Base-by-base conservation (phyloP, 768 basidiomycete species). In the Clitopilus passeckerianus region DNA sequence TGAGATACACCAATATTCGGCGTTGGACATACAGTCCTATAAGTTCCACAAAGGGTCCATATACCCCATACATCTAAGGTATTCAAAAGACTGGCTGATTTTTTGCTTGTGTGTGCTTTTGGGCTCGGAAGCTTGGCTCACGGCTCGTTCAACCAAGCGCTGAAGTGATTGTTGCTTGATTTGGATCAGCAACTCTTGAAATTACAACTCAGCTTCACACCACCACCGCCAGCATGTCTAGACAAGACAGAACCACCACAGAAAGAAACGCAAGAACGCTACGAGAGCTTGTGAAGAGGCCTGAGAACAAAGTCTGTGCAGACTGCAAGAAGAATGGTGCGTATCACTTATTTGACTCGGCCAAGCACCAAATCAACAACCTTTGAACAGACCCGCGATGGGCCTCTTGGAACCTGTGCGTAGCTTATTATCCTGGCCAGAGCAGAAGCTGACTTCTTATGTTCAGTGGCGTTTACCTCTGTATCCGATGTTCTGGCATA, bases 381-480 rank as follows among this genome's bases (percentile, higher is more conserved):
- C 53, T 16, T 22, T 41, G 23, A 54, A 15, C 64, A 97, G 95
- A 98, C 80, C 93, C 96, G 46, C 83, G 96, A 66, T 99, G 96
- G 96, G 96, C 96, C 44, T 94, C 93, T 7, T 97, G 95, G 91
- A 98, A 98, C 72, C 74, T 98, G 91, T 93, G 69, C 64, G 86
- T 67, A 54, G 23, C 34, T 52, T 60, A 14, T 57, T 8, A 37
- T 33, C 5, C 16, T 60, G 22, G 10, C 37, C 55, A 6, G 16
- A 34, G 30, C 58, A 15, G 7, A 18, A 27, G 22, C 12, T 69
- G 12, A 63, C 24, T 54, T 5, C 24, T 34, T 1, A 33, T 1
- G 54, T 58, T 20, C 62, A 95, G 93, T 24, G 96, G 96, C 22
- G 89, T 94, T 1, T 97, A 94, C 70, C 79, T 98, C 37, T 99